A percentile compares a stretch with the other conserved stretches of the same genome.
Conservation (phyloP, 768 basidiomycete species). For the Agrocybe pediades region DNA sequence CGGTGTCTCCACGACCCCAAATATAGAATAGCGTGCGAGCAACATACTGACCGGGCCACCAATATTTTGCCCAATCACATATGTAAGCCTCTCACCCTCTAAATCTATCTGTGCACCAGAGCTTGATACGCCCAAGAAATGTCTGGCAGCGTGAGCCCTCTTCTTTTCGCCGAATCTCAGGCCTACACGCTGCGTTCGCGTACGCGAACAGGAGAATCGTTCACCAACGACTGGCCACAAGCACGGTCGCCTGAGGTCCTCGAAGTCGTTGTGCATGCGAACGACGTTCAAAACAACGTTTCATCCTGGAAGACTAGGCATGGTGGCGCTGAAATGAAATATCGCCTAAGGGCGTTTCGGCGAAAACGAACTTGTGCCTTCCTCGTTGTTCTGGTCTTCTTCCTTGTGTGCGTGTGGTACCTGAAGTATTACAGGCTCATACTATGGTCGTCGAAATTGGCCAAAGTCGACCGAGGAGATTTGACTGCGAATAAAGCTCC, state of each 20-base stretch:
- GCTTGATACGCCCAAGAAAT: not conserved
- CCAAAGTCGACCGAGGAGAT: too few relatives aligned
- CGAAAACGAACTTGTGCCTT: not conserved
- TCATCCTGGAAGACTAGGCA: not conserved
- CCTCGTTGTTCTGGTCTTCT: not conserved
- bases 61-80: too few relatives aligned
- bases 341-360: not conserved
- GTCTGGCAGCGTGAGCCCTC: not conserved
- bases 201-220: constrained; percentile 2
- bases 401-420: too few relatives aligned
- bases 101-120: not conserved
- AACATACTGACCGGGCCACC: too few relatives aligned
- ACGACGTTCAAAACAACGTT: not conserved
- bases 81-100: too few relatives aligned
- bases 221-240: not conserved
- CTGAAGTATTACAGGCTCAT: too few relatives aligned
- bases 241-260: not conserved
- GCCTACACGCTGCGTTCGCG: constrained; percentile 1
- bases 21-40: not conserved
- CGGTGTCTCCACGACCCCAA: not conserved
- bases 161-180: not conserved
- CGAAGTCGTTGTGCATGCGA: too few relatives aligned
- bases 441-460: too few relatives aligned
- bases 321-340: not conserved
- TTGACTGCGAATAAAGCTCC: too few relatives aligned